phyloP scores from a whole-genome alignment of 2,329 filamentous ascomycete species.

The Rhynchosporium graminicola region DNA sequence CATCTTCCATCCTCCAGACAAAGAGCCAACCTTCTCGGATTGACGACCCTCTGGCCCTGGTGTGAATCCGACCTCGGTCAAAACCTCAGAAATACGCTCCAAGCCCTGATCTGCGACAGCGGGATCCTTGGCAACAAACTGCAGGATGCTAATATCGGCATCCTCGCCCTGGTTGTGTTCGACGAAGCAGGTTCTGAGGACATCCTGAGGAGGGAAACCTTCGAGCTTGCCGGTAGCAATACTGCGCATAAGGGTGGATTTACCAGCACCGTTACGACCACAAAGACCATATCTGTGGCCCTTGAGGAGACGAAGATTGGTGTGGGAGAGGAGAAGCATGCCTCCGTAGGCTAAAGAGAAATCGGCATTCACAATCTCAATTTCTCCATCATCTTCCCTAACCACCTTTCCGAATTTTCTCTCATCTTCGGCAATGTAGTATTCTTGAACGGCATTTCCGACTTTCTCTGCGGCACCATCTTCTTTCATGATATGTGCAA shows the following conservation, averaged over 20 bases:
- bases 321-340: slow-evolving; percentile 95
- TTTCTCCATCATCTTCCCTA: slow-evolving; percentile 87
- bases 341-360: slow-evolving; percentile 98
- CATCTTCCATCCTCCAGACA: slow-evolving; percentile 99
- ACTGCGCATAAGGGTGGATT: slow-evolving; percentile 98
- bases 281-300: slow-evolving; percentile 97
- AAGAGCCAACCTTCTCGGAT: slow-evolving; percentile 83
- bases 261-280: slow-evolving; percentile 94
- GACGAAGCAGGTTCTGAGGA: slow-evolving; percentile 94
- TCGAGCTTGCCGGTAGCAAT: slow-evolving; percentile 96
- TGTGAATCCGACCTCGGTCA: slow-evolving; percentile 93
- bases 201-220: slow-evolving; percentile 90
- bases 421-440: slow-evolving; percentile 81
- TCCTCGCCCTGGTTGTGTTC: slow-evolving; percentile 99
- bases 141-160: slow-evolving; percentile 91
- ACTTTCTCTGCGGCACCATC: slow-evolving; percentile 62
- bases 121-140: slow-evolving; percentile 89
- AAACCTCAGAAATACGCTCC: slow-evolving; percentile 79
- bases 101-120: slow-evolving; percentile 76
- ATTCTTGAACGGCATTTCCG: slow-evolving; percentile 71
- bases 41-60: slow-evolving; percentile 86
- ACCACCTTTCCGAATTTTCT: slow-evolving; percentile 83
- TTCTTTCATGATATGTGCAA: slow-evolving; percentile 68
- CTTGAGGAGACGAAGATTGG: slow-evolving; percentile 90
- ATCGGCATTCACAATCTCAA: slow-evolving; percentile 95